Evolutionary conservation across 2,329 filamentous ascomycete genomes (phyloP), one percentile per base, ranked within the genome.

Genomic region (Fusarium sp.): DNA sequence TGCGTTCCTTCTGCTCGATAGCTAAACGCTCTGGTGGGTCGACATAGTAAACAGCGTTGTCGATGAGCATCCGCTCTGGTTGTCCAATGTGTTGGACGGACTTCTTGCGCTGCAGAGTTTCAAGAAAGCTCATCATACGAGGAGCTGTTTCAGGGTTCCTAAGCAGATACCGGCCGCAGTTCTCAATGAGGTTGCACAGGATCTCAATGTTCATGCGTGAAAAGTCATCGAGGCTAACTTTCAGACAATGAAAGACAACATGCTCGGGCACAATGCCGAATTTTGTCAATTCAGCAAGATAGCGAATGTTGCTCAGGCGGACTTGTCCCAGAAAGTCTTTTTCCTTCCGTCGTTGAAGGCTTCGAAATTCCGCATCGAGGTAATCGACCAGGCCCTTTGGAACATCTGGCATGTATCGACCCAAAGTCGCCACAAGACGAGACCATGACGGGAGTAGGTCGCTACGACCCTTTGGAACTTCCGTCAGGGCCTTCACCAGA

Each of bases 131-230:
- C 3, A 88, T 86, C 96, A 99, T 99, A 48, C 96, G 91, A 14
- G 96, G 96, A 15, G 94, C 92, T 0, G 97, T 98, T 71, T 98
- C 95, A 0, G 94, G 92, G 76, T 96, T 98, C 56, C 96, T 94
- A 66, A 99, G 88, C 28, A 99, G 86, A 82, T 98, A 99, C 24
- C 96, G 91, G 48, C 96, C 96, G 79, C 97, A 99, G 74, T 98
- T 98, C 82, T 99, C 96, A 28, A 99, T 88, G 34, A 99, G 87
- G 79, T 97, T 97, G 79, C 95, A 97, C 73, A 99, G 96, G 77
- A 99, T 98, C 82, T 99, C 97, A 73, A 99, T 98, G 79, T 99
- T 99, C 93, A 98, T 98, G 70, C 96, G 90, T 6, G 96, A 98
- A 80, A 99, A 99, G 79, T 99, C 96, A 78, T 99, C 96, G 34